These are phyloP conservation scores for Tulasnella sp. DNA, from an alignment of 768 basidiomycete genomes.

Conservation along the genomic window DNA sequence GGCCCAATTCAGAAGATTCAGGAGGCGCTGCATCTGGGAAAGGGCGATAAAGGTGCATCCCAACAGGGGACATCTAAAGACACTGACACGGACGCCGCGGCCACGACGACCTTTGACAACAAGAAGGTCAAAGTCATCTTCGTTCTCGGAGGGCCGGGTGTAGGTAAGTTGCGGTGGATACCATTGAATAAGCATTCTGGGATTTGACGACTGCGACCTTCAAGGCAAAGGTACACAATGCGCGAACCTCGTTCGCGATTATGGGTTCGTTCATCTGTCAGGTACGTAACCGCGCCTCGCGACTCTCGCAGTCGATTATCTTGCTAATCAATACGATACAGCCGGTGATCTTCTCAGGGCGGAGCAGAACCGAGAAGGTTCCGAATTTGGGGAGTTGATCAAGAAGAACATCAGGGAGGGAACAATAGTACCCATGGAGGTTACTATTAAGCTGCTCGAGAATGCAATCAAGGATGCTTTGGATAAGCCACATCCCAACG, in stretches of 20 bases:
- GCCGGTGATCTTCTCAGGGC: conserved; percentile 97
- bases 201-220: neutral
- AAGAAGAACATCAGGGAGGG: conserved; percentile 83
- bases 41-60: conserved; percentile 2
- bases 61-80: neutral
- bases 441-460: conserved; percentile 90
- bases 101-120: conserved; percentile 49
- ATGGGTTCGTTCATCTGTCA: conserved; percentile 85
- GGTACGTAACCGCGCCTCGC: conserved; percentile 38
- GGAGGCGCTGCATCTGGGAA: conserved; percentile 9
- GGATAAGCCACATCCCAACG: conserved; percentile 27
- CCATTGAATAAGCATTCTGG: neutral
- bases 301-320: neutral
- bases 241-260: conserved; percentile 67
- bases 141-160: conserved; percentile 94
- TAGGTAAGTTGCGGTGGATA: conserved; percentile 43
- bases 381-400: conserved; percentile 74
- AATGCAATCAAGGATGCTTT: conserved; percentile 74
- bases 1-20: conserved; percentile 12
- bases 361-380: conserved; percentile 81
- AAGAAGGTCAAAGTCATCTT: conserved; percentile 79
- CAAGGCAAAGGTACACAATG: conserved; percentile 96
- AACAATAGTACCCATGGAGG: conserved; percentile 89
- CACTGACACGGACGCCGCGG: neutral
- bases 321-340: too few species aligned